Percentiles rank a stretch among this genome's conserved stretches.
Conservation (phyloP, 805 yeast species). For the Metschnikowia cerradonensis region DNA sequence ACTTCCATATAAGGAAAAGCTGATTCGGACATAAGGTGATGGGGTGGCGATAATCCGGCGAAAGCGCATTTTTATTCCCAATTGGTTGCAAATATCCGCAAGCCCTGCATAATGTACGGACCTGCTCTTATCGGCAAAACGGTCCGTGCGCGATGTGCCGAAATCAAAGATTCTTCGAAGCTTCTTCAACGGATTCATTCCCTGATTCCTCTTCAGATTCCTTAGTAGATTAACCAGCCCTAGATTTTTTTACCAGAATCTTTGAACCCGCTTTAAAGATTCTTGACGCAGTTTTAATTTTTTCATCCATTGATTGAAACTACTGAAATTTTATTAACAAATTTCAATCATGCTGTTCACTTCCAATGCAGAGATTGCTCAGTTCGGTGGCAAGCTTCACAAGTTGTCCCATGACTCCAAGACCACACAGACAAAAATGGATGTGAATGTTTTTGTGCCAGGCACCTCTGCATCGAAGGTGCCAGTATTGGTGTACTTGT, state of each 20-base stretch:
- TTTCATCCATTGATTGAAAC: not conserved
- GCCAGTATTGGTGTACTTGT: constrained; percentile 75
- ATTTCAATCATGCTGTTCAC: constrained; percentile 43
- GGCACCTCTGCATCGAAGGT: constrained; percentile 34
- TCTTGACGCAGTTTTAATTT: no score
- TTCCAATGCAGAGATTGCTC: constrained; percentile 49
- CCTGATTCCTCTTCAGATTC: no score
- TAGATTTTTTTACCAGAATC: no score
- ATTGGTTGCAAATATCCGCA: not conserved
- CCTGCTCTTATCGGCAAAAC: not conserved
- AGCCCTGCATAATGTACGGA: constrained; percentile 1
- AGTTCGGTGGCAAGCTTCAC: constrained; percentile 70
- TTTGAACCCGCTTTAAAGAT: no score
- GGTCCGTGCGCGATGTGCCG: not conserved
- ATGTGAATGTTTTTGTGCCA: constrained; percentile 81
- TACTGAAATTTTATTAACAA: not conserved
- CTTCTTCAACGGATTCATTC: no score
- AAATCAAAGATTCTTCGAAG: no score
- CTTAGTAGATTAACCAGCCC: no score
- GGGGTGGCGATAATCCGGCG: no score
- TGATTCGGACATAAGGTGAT: no score
- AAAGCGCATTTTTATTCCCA: not conserved
- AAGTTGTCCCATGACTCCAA: constrained; percentile 74
- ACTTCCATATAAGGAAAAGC: no score
- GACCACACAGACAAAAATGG: constrained; percentile 68